A percentile compares a stretch with the other conserved stretches of the same genome.
Conservation (phyloP, 2,329 filamentous ascomycete genomes). For the Blumeria graminis region DNA sequence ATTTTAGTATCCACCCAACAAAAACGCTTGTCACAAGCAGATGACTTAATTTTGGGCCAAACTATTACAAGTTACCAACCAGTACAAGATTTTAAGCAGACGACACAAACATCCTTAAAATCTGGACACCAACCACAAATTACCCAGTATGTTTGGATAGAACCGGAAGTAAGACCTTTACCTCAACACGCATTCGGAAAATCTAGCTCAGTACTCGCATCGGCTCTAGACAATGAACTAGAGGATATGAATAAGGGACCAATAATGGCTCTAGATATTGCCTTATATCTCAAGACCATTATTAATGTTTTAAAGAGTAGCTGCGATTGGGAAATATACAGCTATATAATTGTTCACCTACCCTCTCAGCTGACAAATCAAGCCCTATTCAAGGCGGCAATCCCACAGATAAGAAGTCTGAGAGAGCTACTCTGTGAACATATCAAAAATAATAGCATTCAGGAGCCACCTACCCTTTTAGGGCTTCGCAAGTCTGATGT, state of each 20-base stretch:
- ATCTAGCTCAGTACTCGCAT: conserved; percentile 13
- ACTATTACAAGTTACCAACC: conserved; percentile 14
- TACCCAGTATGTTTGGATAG: conserved; percentile 31
- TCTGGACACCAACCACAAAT: conserved; percentile 12
- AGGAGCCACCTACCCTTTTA: conserved; percentile 56
- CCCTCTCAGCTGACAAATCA: conserved; percentile 79
- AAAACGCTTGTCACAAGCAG: conserved; percentile 16
- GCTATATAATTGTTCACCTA: conserved; percentile 66
- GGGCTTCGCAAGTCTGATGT: conserved; percentile 72
- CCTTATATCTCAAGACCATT: conserved; percentile 49
- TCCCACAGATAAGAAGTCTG: conserved; percentile 51
- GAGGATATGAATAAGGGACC: background rate
- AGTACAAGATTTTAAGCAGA: conserved; percentile 16
- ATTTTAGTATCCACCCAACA: conserved; percentile 18
- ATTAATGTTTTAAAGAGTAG: conserved; percentile 50
- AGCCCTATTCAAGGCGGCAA: conserved; percentile 52
- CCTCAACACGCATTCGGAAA: conserved; percentile 20
- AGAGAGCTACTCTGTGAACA: conserved; percentile 61
- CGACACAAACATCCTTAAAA: conserved; percentile 12
- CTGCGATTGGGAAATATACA: conserved; percentile 78
- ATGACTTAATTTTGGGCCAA: conserved; percentile 14
- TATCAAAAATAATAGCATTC: conserved; percentile 51
- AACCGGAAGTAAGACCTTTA: conserved; percentile 30
- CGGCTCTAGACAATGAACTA: conserved; percentile 5
- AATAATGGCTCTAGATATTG: conserved; percentile 9